Evolutionary conservation across 106 monocot genomes (phyloP), one percentile per base, ranked within the genome.

Genomic region (Allium sativum): DNA sequence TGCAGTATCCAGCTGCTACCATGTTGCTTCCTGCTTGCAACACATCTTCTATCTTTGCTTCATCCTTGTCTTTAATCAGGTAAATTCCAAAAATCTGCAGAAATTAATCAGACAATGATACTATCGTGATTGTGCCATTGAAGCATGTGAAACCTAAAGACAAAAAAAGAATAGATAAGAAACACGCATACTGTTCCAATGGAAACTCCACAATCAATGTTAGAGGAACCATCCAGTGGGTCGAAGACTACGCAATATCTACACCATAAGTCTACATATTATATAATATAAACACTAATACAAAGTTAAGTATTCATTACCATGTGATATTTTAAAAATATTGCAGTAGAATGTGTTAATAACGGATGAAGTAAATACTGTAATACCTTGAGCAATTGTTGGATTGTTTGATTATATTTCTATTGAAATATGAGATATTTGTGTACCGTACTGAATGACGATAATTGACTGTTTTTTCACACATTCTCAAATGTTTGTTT

Each of bases 1-100:
- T 96, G 78, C 96, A 96, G 70, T 96, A 96, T 7, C 96, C 96
- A 65, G 91, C 96, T 21, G 96, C 96, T 53, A 96, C 18, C 96
- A 96, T 96, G 54, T 84, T 55, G 31, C 67, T 88, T 40, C 96
- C 91, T 47, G 96, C 80, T 68, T 88, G 96, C 69, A 96, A 20
- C 3, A 88, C 91, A 72, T 96, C 96, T 41, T 84, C 78, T 15
- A 96, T 68, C 58, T 69, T 77, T 14, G 77, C 58, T 14, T 84
- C 60, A 18, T 82, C 62, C 56, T 74, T 59, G 59, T 82, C 72
- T 66, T 87, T 65, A 31, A 88, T 54, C 82, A 78, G 73, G 75
- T 96, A 96, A 45, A 96, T 80, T 20, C 96, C 96, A 74, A 96
- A 96, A 45, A 96, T 96, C 91, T 96, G 42, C 8, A 69, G n/a